These are phyloP conservation scores for Pyrenula massariospora DNA, from an alignment of 495 filamentous ascomycete genomes.

Conservation along the genomic window DNA sequence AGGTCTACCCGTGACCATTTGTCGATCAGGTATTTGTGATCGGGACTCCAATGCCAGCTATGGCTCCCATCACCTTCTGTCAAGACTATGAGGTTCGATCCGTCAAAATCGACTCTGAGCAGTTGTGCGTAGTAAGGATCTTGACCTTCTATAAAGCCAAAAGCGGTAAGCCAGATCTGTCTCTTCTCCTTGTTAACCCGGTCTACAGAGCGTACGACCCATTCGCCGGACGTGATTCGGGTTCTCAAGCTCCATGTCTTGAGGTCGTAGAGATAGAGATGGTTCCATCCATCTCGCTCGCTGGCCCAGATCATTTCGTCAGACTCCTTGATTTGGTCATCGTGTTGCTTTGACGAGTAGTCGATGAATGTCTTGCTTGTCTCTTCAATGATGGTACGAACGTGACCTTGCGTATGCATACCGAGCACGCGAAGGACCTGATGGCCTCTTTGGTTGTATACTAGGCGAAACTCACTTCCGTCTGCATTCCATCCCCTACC, in stretches of 20 bases:
- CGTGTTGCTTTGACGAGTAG: constrained; percentile 8
- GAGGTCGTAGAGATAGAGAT: constrained; percentile 12
- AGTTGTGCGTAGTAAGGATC: constrained; percentile 14
- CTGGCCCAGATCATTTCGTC: constrained; percentile 12
- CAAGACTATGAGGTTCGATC: constrained; percentile 10
- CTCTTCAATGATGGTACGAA: constrained; percentile 11
- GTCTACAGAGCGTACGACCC: constrained; percentile 8
- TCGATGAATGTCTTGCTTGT: constrained; percentile 12
- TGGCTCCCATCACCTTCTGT: constrained; percentile 12
- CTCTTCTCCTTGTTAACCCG: constrained; percentile 8
- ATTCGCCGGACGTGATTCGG: constrained; percentile 11
- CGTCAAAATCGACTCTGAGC: constrained; percentile 11
- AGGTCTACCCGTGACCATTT: constrained; percentile 11
- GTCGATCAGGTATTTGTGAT: constrained; percentile 9
- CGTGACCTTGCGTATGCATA: constrained; percentile 5
- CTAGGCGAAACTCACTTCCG: constrained; percentile 9
- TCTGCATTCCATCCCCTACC: constrained; percentile 9
- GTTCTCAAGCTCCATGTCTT: constrained; percentile 8
- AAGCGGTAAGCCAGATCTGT: constrained; percentile 9
- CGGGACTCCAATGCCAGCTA: constrained; percentile 8
- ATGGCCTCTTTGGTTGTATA: constrained; percentile 11
- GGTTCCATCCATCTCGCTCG: constrained; percentile 14
- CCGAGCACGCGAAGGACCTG: constrained; percentile 9
- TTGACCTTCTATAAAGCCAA: constrained; percentile 6
- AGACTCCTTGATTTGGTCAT: constrained; percentile 3